Evolutionary conservation across 2,329 filamentous ascomycete genomes (phyloP).

Genomic region (Arthrobotrys sphaeroides): DNA sequence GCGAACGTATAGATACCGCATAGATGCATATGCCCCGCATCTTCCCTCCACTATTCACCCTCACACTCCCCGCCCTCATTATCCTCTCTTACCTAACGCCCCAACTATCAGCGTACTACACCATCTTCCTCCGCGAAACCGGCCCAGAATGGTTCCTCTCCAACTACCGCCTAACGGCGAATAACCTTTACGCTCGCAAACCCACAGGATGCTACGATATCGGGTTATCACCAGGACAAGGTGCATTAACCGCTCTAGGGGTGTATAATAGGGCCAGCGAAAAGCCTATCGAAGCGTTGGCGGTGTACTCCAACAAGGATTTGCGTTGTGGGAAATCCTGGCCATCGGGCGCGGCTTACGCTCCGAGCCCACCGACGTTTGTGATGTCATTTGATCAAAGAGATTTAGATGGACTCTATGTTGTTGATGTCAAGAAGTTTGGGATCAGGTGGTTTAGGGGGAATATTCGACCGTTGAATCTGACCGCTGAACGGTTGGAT

Average conservation of each 20-base stretch:
- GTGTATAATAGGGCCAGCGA: slow-evolving; percentile 3
- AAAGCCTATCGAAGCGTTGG: neutral
- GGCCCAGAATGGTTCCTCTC: slow-evolving; percentile 29
- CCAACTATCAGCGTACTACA: slow-evolving; percentile 1
- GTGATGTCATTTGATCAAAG: neutral
- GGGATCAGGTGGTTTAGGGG: slow-evolving; percentile 10
- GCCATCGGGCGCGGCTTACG: neutral
- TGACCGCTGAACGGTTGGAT: neutral
- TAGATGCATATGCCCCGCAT: neutral
- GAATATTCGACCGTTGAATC: neutral
- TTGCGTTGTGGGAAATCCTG: neutral
- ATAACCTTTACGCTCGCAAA: neutral
- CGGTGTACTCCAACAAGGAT: neutral
- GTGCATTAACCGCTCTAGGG: neutral
- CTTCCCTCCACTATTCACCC: neutral
- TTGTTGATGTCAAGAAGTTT: neutral
- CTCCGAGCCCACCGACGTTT: neutral
- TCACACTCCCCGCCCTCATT: neutral
- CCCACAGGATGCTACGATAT: slow-evolving; percentile 1
- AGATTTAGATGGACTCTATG: neutral
- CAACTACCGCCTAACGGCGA: slow-evolving; percentile 2
- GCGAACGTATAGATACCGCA: too few species aligned
- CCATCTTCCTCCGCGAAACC: neutral
- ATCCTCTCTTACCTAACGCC: neutral
- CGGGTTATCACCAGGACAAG: neutral